Evolutionary conservation across 2,329 filamentous ascomycete species (phyloP).

Genomic region (Neofusicoccum laricinum): DNA sequence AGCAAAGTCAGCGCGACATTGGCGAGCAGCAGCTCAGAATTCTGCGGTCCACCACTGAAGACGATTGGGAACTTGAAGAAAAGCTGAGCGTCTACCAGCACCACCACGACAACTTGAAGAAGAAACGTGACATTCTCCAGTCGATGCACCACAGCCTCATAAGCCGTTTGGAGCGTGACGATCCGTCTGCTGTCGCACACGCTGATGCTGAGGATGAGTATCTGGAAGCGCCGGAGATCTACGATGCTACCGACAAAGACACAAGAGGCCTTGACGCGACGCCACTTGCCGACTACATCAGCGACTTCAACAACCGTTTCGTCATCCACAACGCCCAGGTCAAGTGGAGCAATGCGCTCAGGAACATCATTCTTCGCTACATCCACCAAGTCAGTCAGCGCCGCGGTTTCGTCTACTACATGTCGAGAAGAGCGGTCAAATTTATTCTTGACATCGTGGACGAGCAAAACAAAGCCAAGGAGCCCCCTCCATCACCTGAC

Average conservation of each 20-base stretch:
- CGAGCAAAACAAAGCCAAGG: constrained; percentile 77
- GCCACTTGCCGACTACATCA: constrained; percentile 76
- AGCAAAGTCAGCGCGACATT: constrained; percentile 67
- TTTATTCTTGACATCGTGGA: constrained; percentile 98
- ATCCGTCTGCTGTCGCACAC: constrained; percentile 46
- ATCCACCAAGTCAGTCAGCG: constrained; percentile 96
- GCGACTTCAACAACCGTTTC: constrained; percentile 97
- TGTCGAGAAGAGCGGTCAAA: constrained; percentile 91
- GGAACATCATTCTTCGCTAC: constrained; percentile 95
- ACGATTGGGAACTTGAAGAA: constrained; percentile 50
- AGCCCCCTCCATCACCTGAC: constrained; percentile 20
- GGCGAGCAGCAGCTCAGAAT: constrained; percentile 70
- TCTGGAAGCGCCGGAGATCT: constrained; percentile 53
- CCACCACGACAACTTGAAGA: constrained; percentile 56
- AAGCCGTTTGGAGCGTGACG: constrained; percentile 57
- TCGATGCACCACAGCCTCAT: constrained; percentile 57
- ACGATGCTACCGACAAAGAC: constrained; percentile 46
- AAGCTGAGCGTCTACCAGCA: constrained; percentile 56
- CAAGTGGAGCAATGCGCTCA: constrained; percentile 95
- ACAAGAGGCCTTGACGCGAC: constrained; percentile 59
- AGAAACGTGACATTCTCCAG: constrained; percentile 58
- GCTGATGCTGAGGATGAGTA: constrained; percentile 40
- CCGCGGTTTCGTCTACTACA: constrained; percentile 95
- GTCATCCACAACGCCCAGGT: constrained; percentile 96
- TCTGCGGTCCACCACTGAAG: constrained; percentile 49